Conservation (phyloP, 768 basidiomycete species). For the Hericium rajendrae region DNA sequence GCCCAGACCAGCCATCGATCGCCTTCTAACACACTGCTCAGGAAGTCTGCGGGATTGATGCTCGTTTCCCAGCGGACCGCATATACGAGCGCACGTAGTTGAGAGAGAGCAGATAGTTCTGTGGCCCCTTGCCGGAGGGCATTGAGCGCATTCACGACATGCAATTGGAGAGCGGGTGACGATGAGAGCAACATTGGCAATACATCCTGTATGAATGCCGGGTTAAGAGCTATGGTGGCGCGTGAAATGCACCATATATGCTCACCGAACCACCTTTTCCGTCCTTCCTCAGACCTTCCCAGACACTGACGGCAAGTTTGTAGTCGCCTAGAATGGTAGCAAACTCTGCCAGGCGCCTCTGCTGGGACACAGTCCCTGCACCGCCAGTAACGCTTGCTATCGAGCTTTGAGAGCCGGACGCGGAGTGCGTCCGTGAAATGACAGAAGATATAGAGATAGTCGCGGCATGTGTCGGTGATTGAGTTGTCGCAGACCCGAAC, state of each 20-base stretch:
- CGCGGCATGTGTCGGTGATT: constrained; percentile 28
- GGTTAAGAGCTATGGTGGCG: neutral
- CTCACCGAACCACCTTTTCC: constrained; percentile 79
- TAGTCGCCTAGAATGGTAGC: constrained; percentile 87
- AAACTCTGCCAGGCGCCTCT: constrained; percentile 90
- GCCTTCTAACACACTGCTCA: constrained; percentile 50
- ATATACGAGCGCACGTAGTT: constrained; percentile 56
- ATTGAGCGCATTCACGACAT: constrained; percentile 54
- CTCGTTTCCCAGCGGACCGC: constrained; percentile 74
- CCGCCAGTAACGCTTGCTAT: constrained; percentile 17
- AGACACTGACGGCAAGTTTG: constrained; percentile 71
- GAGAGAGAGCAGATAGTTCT: constrained; percentile 52
- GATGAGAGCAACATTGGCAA: constrained; percentile 65
- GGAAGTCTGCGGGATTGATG: constrained; percentile 48
- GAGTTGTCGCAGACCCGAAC: constrained; percentile 55
- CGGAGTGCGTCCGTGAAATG: constrained; percentile 14
- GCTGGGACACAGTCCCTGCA: constrained; percentile 42
- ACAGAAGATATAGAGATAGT: constrained; percentile 28
- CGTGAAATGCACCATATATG: constrained; percentile 10
- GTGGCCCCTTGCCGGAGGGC: constrained; percentile 31
- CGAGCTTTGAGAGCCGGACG: constrained; percentile 24
- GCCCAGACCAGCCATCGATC: constrained; percentile 85
- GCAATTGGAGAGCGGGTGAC: constrained; percentile 47
- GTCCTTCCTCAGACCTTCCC: constrained; percentile 85
- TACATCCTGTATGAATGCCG: constrained; percentile 50